Percentiles rank a stretch among this genome's conserved stretches.
These are phyloP conservation scores for Pelargonium fulgidum DNA, from an alignment of 441 rosid genomes.

Conservation along the genomic window DNA sequence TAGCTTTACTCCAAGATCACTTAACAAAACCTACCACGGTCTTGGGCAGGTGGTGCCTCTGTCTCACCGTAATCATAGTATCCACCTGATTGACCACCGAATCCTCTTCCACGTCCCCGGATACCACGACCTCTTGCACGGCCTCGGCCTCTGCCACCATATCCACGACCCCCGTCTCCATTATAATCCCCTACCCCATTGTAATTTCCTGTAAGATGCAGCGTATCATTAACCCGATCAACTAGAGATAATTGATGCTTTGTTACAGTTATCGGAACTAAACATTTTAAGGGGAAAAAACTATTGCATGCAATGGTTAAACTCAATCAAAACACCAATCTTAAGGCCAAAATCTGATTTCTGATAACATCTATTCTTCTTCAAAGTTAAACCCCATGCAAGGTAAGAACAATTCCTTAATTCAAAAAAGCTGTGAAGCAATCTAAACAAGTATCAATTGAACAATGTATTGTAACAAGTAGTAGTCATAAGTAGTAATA, in stretches of 20 bases:
- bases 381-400: no score
- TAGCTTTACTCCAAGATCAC: no score
- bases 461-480: no score
- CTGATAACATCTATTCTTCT: no score
- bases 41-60: constrained; percentile 19
- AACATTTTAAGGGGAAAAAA: no score
- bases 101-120: constrained; percentile 28
- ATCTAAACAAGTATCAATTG: no score
- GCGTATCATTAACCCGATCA: not conserved
- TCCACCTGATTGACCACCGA: constrained; percentile 26
- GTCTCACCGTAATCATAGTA: constrained; percentile 26
- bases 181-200: constrained; percentile 23
- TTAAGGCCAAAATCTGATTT: no score
- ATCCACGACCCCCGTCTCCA: constrained; percentile 27
- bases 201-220: constrained; percentile 14
- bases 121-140: constrained; percentile 29
- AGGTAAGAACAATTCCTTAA: no score
- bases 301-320: no score
- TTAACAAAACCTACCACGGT: constrained; percentile 24
- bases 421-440: no score
- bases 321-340: no score
- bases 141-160: constrained; percentile 24
- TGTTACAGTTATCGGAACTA: no score
- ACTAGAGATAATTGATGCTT: not conserved
- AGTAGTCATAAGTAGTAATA: not conserved